These are phyloP conservation scores for Lipomyces anomalus DNA, from an alignment of 805 yeast species.

Conservation along the genomic window DNA sequence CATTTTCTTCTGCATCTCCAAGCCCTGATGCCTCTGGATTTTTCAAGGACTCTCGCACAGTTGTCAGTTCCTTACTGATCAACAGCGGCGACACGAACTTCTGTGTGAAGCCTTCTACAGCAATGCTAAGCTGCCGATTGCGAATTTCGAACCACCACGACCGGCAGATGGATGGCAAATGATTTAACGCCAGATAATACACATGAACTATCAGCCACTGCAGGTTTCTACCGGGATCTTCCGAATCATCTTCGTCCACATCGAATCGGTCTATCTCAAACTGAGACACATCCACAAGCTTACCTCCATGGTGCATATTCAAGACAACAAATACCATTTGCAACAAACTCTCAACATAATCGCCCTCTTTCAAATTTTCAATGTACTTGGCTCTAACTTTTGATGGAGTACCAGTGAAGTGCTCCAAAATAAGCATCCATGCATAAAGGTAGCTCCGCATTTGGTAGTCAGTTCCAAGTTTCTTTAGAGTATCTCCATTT, in stretches of 20 bases:
- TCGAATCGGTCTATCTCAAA: slow-evolving; percentile 26
- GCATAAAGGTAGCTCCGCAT: slow-evolving; percentile 49
- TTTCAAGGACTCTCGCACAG: slow-evolving; percentile 42
- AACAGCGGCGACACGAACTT: slow-evolving; percentile 59
- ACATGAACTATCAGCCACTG: slow-evolving; percentile 45
- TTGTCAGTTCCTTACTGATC: slow-evolving; percentile 50
- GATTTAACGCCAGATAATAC: slow-evolving; percentile 45
- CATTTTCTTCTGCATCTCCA: slow-evolving; percentile 34
- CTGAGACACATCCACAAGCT: slow-evolving; percentile 18
- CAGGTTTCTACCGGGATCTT: slow-evolving; percentile 33
- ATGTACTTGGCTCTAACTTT: slow-evolving; percentile 58
- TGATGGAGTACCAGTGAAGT: slow-evolving; percentile 58
- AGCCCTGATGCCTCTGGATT: slow-evolving; percentile 8
- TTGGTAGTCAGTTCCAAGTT: slow-evolving; percentile 7
- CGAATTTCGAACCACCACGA: slow-evolving; percentile 68
- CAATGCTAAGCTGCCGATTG: slow-evolving; percentile 55
- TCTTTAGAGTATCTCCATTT: neutral
- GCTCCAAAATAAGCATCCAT: slow-evolving; percentile 59
- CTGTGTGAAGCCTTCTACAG: slow-evolving; percentile 58
- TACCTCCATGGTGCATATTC: slow-evolving; percentile 40
- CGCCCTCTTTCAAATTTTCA: slow-evolving; percentile 47
- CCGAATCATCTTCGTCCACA: slow-evolving; percentile 18
- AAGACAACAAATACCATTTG: slow-evolving; percentile 44
- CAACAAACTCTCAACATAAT: slow-evolving; percentile 46
- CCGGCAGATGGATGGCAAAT: slow-evolving; percentile 54